Conservation (phyloP, 805 yeast species). For the Kuraishia floccosa region DNA sequence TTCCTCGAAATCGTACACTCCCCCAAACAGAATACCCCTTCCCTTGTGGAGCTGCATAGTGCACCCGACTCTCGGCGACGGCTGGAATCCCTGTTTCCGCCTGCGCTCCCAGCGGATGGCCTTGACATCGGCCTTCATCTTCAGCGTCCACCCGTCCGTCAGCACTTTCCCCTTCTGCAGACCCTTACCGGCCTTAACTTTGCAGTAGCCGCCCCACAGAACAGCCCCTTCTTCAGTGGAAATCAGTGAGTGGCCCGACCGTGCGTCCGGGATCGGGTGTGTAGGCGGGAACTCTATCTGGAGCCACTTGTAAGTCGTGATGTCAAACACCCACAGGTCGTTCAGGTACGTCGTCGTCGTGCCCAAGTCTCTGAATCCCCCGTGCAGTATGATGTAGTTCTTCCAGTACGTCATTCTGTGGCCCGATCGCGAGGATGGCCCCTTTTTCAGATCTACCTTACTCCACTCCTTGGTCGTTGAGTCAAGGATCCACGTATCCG, state of each 20-base stretch:
- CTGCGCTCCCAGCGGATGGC: slow-evolving; percentile 83
- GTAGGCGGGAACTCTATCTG: slow-evolving; percentile 80
- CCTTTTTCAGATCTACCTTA: slow-evolving; percentile 63
- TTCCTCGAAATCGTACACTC: slow-evolving; percentile 90
- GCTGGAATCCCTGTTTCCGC: slow-evolving; percentile 81
- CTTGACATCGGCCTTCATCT: slow-evolving; percentile 75
- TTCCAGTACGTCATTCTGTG: slow-evolving; percentile 90
- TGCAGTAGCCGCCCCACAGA: slow-evolving; percentile 88
- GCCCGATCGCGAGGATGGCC: slow-evolving; percentile 86
- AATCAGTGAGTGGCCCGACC: slow-evolving; percentile 87
- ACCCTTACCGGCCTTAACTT: slow-evolving; percentile 83
- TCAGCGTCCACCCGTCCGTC: slow-evolving; percentile 76
- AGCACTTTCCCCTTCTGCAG: slow-evolving; percentile 85
- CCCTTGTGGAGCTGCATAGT: slow-evolving; percentile 83
- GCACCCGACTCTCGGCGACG: slow-evolving; percentile 92
- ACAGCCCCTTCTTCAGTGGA: slow-evolving; percentile 76
- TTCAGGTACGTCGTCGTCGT: slow-evolving; percentile 69
- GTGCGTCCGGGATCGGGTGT: slow-evolving; percentile 75
- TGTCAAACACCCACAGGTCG: slow-evolving; percentile 90
- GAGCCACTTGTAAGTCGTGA: slow-evolving; percentile 82
- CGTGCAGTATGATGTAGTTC: slow-evolving; percentile 73
- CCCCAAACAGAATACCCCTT: slow-evolving; percentile 89
- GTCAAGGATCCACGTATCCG: slow-evolving; percentile 93
- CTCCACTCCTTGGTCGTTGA: slow-evolving; percentile 82
- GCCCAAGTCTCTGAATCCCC: slow-evolving; percentile 91